Base-by-base conservation (phyloP, 2,329 filamentous ascomycete genomes). In the Aspergillus sp. region DNA sequence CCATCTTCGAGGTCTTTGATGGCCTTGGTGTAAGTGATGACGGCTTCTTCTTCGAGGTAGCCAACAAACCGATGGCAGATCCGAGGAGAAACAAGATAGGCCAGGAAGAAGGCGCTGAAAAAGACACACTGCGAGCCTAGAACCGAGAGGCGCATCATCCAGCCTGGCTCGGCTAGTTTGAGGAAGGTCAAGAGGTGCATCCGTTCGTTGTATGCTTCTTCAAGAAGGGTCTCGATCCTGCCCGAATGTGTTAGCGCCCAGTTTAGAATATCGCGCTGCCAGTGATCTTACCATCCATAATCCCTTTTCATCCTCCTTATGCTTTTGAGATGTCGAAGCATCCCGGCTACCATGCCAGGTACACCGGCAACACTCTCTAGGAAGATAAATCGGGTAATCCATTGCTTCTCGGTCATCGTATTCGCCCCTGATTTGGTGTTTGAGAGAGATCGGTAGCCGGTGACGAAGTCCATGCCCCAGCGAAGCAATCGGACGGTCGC, bases 31-130 rank as follows among this genome's bases (percentile, higher is more conserved):
- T 95, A 95, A 0, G 89, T 95, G 51, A 91, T 73, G 1, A 94
- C 86, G 8, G 88, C 89, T 62, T 95, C 88, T 59, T 95, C 89
- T 60, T 95, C 89, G 10, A 95, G 74, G 49, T 94, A 93, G 3
- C 86, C 88, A 31, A 94, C 86, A 59, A 95, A 94, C 31, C 88
- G 80, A 60, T 95, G 88, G 49, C 82, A 86, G 39, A 84, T 86
- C 41, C 78, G 75, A 8, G 88, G 86, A 1, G 78, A 83, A 41
- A 93, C 49, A 24, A 94, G 76, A 63, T 94, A 94, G 29, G 78
- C 71, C 41, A 93, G 41, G 68, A 95, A 93, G 55, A 94, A 73
- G 46, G 75, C 72, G 63, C 95, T 95, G 73, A 89, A 93, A 69
- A 91, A 94, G 47, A 94, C 83, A 28, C 86, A 86, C 61, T 94